Evolutionary conservation across 345 rosid species (phyloP).

Genomic region (Pugionium cornutum): DNA sequence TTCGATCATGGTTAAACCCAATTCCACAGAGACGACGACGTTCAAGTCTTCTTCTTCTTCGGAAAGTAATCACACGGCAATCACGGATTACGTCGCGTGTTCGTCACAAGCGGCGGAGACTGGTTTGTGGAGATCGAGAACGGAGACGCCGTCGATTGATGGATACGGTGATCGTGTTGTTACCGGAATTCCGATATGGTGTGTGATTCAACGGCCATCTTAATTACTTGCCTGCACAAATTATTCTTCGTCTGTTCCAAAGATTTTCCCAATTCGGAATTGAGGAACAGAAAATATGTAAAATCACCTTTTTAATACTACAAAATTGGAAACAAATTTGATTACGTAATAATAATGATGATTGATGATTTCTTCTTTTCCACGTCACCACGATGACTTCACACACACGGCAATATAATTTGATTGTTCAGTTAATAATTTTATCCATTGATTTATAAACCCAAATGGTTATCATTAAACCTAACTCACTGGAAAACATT

Average conservation of each 20-base stretch:
- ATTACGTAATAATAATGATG: background rate
- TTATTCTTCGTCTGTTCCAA: conserved; percentile 10
- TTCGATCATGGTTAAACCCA: conserved; percentile 50
- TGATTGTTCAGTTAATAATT: background rate
- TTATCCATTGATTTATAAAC: background rate
- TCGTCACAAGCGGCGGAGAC: conserved; percentile 26
- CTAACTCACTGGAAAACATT: background rate
- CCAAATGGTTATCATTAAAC: background rate
- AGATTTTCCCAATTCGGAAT: conserved; percentile 11
- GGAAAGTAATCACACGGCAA: background rate
- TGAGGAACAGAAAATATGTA: conserved; percentile 9
- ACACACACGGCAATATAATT: background rate
- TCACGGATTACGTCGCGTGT: background rate
- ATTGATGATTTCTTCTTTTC: no score
- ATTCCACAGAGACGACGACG: background rate
- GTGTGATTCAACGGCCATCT: conserved; percentile 15
- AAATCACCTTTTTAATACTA: background rate
- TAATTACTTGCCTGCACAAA: conserved; percentile 2
- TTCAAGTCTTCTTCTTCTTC: conserved; percentile 14
- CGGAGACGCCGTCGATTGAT: conserved; percentile 14
- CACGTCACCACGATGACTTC: no score
- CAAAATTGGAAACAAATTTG: background rate
- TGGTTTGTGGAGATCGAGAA: conserved; percentile 20
- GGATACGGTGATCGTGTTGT: conserved; percentile 30
- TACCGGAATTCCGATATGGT: conserved; percentile 36